phyloP scores from a whole-genome alignment of 352 stramenopile genomes.

The Phytophthora chlamydospora region DNA sequence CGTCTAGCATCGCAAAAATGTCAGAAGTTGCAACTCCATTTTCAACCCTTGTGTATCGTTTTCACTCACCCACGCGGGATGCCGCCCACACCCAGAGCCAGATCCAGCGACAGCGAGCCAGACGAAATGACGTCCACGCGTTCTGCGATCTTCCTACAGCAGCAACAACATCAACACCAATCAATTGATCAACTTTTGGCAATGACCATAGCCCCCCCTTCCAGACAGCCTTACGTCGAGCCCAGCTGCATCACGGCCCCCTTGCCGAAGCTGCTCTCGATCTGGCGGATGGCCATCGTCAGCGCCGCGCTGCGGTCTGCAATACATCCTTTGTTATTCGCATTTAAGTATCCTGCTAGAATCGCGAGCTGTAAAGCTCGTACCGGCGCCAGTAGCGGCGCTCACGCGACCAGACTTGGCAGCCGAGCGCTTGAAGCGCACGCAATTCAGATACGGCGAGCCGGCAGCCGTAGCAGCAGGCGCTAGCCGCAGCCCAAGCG shows the following conservation, averaged over 20 bases:
- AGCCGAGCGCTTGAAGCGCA: conserved; percentile 44
- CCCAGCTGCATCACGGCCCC: conserved; percentile 97
- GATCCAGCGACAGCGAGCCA: conserved; percentile 94
- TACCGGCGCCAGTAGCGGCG: conserved; percentile 24
- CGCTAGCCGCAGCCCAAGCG: conserved; percentile 13
- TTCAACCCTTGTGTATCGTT: not conserved
- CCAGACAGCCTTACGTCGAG: conserved; percentile 60
- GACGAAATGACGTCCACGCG: conserved; percentile 94
- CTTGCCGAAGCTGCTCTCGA: conserved; percentile 96
- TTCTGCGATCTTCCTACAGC: conserved; percentile 77
- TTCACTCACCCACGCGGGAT: conserved; percentile 90
- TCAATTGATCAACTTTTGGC: conserved; percentile 15
- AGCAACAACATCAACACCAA: not conserved
- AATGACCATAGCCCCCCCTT: not conserved
- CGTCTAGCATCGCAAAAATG: conserved; percentile 58
- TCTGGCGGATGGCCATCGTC: conserved; percentile 94
- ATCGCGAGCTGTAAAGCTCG: not conserved
- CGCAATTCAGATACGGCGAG: conserved; percentile 18
- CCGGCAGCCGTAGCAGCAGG: not conserved
- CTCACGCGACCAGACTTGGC: conserved; percentile 33
- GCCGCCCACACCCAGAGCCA: conserved; percentile 92
- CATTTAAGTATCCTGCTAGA: not conserved
- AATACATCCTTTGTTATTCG: not conserved
- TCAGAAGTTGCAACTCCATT: conserved; percentile 16
- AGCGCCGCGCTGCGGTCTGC: conserved; percentile 88